These are phyloP conservation scores for Candida sphagnicola DNA, from an alignment of 805 yeast species.

Conservation along the genomic window DNA sequence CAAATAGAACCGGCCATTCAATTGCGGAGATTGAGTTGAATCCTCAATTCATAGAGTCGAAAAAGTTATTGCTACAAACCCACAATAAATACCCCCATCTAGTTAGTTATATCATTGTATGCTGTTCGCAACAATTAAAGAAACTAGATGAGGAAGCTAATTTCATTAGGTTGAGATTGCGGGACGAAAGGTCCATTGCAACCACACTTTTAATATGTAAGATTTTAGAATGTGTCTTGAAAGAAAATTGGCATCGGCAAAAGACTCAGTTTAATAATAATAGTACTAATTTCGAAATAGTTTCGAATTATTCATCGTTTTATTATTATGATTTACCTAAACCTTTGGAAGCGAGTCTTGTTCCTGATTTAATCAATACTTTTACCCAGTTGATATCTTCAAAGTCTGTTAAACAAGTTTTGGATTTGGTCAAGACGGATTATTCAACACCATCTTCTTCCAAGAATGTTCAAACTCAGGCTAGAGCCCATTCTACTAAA, in stretches of 20 bases:
- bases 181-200: constrained; percentile 26
- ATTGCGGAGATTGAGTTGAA: constrained; percentile 38
- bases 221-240: constrained; percentile 25
- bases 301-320: constrained; percentile 21
- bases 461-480: too few relatives aligned
- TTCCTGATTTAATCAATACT: constrained; percentile 22
- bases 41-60: constrained; percentile 33
- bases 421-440: constrained; percentile 19
- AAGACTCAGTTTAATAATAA: constrained; percentile 8
- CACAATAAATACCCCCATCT: constrained; percentile 10
- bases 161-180: constrained; percentile 18
- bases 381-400: constrained; percentile 27
- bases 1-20: constrained; percentile 35
- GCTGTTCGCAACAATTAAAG: constrained; percentile 21
- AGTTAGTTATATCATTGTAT: constrained; percentile 16
- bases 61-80: constrained; percentile 22
- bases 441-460: constrained; percentile 4
- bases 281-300: constrained; percentile 7
- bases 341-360: constrained; percentile 15
- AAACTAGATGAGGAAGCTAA: constrained; percentile 20
- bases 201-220: constrained; percentile 30
- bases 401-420: constrained; percentile 22
- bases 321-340: constrained; percentile 28
- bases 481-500: neutral
- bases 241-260: constrained; percentile 25